Percentiles rank a stretch among this genome's conserved stretches.
Conservation (phyloP, 225 moss, liverwort and hornwort species). For the Asterella californica region DNA sequence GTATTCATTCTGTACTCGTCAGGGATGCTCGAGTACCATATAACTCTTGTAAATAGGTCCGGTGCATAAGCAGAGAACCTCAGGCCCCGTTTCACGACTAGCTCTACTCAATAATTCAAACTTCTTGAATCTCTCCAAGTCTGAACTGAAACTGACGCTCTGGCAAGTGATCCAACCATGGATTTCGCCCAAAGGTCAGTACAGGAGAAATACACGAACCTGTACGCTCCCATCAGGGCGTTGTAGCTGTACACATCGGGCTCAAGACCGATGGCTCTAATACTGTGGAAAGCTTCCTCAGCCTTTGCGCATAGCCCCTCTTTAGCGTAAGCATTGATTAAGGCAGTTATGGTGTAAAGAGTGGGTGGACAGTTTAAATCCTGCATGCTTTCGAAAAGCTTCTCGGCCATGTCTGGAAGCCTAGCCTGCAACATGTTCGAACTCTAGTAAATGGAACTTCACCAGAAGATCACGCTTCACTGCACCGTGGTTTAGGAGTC, state of each 20-base stretch:
- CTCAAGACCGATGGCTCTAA: slow-evolving; percentile 50
- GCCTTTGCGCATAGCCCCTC: slow-evolving; percentile 81
- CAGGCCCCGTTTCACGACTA: too few species aligned
- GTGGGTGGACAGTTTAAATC: slow-evolving; percentile 61
- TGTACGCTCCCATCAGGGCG: slow-evolving; percentile 85
- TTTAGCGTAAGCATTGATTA: slow-evolving; percentile 89
- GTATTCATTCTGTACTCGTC: background rate
- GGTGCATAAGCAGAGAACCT: background rate
- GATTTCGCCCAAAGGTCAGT: background rate
- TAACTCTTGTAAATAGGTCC: background rate
- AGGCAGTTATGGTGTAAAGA: slow-evolving; percentile 74
- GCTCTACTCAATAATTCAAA: background rate
- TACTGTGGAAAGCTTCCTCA: slow-evolving; percentile 67
- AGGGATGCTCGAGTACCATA: background rate
- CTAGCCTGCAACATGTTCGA: slow-evolving; percentile 49
- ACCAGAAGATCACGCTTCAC: background rate
- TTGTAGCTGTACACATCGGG: slow-evolving; percentile 89
- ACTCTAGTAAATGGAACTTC: background rate
- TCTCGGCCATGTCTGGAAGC: slow-evolving; percentile 71
- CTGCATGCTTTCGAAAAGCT: slow-evolving; percentile 61
- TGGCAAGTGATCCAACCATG: background rate
- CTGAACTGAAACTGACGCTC: background rate
- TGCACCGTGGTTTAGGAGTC: background rate
- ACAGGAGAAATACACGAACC: slow-evolving; percentile 31
- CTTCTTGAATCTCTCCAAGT: background rate